phyloP scores from a whole-genome alignment of 176 grass and related monocot species.

The Raddia guianensis region DNA sequence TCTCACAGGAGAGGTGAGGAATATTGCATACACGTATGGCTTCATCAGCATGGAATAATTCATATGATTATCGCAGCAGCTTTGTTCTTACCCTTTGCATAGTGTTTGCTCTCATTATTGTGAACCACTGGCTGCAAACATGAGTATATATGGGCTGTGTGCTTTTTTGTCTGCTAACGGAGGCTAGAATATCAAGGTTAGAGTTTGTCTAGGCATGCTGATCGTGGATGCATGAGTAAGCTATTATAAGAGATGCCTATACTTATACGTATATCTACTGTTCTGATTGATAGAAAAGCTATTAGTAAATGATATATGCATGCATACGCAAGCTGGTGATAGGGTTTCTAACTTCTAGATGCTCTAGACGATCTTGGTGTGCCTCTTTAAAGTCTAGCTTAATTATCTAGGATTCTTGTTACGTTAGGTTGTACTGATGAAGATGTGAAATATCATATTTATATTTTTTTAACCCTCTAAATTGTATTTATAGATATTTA shows the following conservation, averaged over 20 bases:
- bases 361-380: conserved; percentile 19
- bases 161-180: conserved; percentile 1
- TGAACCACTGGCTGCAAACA: conserved; percentile 24
- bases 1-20: conserved; percentile 24
- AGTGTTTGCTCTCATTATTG: conserved; percentile 22
- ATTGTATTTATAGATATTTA: neutral
- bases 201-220: neutral
- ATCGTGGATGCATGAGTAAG: conserved; percentile 17
- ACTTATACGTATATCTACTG: neutral
- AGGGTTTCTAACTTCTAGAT: neutral
- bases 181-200: neutral
- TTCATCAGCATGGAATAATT: conserved; percentile 41
- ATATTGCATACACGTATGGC: neutral
- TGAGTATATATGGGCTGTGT: neutral
- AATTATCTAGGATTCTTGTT: conserved; percentile 27
- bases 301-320: conserved; percentile 35
- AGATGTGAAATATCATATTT: neutral
- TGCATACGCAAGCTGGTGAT: neutral
- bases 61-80: conserved; percentile 43
- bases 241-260: conserved; percentile 1
- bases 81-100: conserved; percentile 38
- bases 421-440: neutral
- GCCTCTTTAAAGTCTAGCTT: conserved; percentile 1
- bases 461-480: neutral
- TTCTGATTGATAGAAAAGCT: conserved; percentile 40